phyloP scores from a whole-genome alignment of 2,329 filamentous ascomycete species.

The Aspergillus sp. region DNA sequence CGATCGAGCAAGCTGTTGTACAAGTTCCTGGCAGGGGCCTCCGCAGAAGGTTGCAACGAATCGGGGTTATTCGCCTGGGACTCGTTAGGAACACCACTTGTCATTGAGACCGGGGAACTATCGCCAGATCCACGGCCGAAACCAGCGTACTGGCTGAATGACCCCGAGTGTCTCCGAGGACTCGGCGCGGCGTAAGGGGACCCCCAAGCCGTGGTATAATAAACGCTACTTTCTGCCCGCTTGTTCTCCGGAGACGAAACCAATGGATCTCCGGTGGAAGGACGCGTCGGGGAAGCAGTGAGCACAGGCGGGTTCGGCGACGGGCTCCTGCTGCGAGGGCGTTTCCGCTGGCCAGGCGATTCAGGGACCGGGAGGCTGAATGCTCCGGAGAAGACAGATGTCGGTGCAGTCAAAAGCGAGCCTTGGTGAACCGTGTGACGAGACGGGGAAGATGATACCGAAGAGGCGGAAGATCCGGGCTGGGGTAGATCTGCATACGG shows the following conservation, averaged over 20 bases:
- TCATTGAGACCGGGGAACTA: constrained; percentile 26
- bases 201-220: constrained; percentile 77
- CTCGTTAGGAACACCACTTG: constrained; percentile 13
- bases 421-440: constrained; percentile 20
- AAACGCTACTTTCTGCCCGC: constrained; percentile 41
- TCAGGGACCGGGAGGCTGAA: constrained; percentile 27
- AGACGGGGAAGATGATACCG: constrained; percentile 26
- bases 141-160: constrained; percentile 39
- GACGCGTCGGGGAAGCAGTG: constrained; percentile 24
- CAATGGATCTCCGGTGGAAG: constrained; percentile 24
- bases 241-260: constrained; percentile 33
- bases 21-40: constrained; percentile 14
- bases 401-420: constrained; percentile 21
- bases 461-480: constrained; percentile 29
- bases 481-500: constrained; percentile 27
- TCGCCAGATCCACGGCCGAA: constrained; percentile 22
- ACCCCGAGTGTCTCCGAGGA: constrained; percentile 31
- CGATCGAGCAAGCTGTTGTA: constrained; percentile 18
- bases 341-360: constrained; percentile 23
- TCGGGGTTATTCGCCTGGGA: constrained; percentile 18
- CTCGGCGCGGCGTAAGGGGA: constrained; percentile 70
- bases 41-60: constrained; percentile 19
- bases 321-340: constrained; percentile 15
- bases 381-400: constrained; percentile 27
- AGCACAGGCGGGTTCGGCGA: constrained; percentile 22